A percentile compares a stretch with the other conserved stretches of the same genome.
Conservation (phyloP, 192 early-diverging fungal genomes). For the Ramicandelaber brevisporus region DNA sequence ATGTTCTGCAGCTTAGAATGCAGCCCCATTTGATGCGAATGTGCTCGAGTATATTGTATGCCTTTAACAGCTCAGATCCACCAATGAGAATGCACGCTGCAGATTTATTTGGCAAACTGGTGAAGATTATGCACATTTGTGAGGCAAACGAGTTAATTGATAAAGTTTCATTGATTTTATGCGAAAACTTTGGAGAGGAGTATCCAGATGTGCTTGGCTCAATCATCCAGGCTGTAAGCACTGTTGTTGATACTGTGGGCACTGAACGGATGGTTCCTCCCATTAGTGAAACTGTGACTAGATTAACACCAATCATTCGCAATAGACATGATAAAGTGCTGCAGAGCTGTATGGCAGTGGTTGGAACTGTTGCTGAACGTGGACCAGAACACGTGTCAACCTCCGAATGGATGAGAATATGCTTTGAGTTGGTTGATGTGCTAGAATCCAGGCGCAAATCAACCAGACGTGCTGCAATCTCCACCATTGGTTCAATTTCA, state of each 20-base stretch:
- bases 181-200: constrained; percentile 97
- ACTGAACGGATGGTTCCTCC: constrained; percentile 97
- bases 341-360: constrained; percentile 80
- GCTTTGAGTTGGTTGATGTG: constrained; percentile 92
- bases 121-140: constrained; percentile 77
- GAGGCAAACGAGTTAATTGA: constrained; percentile 90
- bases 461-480: constrained; percentile 87
- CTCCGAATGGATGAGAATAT: constrained; percentile 99
- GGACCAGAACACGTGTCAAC: constrained; percentile 88
- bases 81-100: constrained; percentile 94
- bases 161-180: constrained; percentile 76
- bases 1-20: constrained; percentile 64
- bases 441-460: constrained; percentile 88
- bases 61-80: constrained; percentile 89
- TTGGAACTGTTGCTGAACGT: constrained; percentile 94
- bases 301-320: constrained; percentile 92
- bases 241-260: constrained; percentile 95
- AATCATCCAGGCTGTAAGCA: constrained; percentile 72
- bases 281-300: constrained; percentile 86
- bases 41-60: constrained; percentile 81
- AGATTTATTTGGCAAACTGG: constrained; percentile 82
- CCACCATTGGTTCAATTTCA: constrained; percentile 98
- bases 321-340: constrained; percentile 94
- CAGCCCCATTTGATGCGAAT: constrained; percentile 89
- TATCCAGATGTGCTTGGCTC: constrained; percentile 95